Conservation (phyloP, 1,284 basidiomycete species). For the Ceratobasidium sp. region DNA sequence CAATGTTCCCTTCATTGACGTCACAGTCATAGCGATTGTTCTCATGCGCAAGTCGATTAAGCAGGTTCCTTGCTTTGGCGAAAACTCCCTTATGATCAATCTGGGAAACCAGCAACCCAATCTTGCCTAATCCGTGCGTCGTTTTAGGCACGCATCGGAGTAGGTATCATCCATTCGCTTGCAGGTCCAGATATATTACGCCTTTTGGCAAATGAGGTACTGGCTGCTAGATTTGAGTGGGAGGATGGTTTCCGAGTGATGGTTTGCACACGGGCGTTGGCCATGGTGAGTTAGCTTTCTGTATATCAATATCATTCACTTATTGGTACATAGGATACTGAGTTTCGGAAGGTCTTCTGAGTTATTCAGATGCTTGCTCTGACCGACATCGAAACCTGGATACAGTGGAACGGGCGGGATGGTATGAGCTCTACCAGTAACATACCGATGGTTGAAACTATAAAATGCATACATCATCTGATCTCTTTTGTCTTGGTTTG, state of each 20-base stretch:
- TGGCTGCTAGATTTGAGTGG: slow-evolving; percentile 1
- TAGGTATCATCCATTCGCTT: not conserved
- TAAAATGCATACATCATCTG: no score
- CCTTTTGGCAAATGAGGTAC: not conserved
- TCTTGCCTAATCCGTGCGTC: not conserved
- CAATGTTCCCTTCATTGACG: not conserved
- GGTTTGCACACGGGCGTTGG: slow-evolving; percentile 4
- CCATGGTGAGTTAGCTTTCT: no score
- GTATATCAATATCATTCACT: no score
- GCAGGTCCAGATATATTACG: not conserved
- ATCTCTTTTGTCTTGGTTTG: no score
- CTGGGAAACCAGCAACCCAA: not conserved
- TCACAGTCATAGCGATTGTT: slow-evolving; percentile 7
- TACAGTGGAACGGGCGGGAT: not conserved
- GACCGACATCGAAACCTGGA: not conserved
- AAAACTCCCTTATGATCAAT: not conserved
- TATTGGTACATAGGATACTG: not conserved
- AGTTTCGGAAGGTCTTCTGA: not conserved
- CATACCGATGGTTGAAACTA: no score
- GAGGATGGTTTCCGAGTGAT: not conserved
- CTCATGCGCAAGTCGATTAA: slow-evolving; percentile 8
- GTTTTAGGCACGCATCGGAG: not conserved
- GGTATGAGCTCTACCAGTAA: not conserved
- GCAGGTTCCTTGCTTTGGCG: not conserved
- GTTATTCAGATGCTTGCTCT: not conserved